These are phyloP conservation scores for Lenwebbia sp. DNA, from an alignment of 345 rosid species.

Conservation along the genomic window DNA sequence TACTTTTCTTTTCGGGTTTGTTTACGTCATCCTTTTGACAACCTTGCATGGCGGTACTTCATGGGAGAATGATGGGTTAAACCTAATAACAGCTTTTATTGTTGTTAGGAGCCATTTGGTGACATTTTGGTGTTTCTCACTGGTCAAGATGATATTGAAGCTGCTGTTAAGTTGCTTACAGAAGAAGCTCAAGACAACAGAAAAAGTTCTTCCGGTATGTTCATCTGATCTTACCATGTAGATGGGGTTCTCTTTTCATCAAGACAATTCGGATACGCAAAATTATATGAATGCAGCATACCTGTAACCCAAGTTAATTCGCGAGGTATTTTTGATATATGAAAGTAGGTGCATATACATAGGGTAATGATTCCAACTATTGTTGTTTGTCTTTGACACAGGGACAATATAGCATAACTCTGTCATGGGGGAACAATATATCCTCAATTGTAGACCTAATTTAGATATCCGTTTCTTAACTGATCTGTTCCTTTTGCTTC, in stretches of 20 bases:
- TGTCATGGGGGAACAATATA: neutral
- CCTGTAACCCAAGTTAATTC: too few species aligned
- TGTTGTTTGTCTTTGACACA: neutral
- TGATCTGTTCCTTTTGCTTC: neutral
- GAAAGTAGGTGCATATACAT: neutral
- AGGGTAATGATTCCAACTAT: neutral
- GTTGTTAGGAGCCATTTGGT: constrained; percentile 65
- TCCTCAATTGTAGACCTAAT: neutral
- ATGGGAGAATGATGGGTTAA: neutral
- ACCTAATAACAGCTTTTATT: neutral
- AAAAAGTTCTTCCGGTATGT: constrained; percentile 59
- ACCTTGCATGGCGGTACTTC: neutral
- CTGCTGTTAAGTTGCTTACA: constrained; percentile 50
- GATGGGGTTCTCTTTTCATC: neutral
- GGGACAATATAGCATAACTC: neutral
- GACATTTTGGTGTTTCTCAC: constrained; percentile 91
- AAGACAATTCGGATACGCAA: neutral
- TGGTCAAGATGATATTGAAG: constrained; percentile 94
- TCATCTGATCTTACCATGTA: neutral
- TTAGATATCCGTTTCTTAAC: neutral
- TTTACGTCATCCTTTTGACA: neutral
- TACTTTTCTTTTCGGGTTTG: neutral
- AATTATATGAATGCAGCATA: neutral
- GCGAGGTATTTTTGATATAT: neutral
- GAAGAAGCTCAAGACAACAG: constrained; percentile 59